Evolutionary conservation across 805 yeast genomes (phyloP).

Genomic region (Candida insectorum): DNA sequence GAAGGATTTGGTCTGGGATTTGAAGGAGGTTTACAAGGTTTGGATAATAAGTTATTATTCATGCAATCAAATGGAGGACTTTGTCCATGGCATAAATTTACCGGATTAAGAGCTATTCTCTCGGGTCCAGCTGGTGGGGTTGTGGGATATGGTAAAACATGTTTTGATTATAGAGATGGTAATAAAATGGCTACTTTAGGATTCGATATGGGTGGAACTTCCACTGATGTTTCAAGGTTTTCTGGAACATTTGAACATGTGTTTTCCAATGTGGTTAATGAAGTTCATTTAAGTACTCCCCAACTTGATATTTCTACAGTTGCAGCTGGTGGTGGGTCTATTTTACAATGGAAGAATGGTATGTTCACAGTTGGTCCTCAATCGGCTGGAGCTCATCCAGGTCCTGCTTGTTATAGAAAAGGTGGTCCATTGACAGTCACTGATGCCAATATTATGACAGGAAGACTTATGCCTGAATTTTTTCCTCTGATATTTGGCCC

Average conservation of each 20-base stretch:
- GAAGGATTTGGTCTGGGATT: constrained; percentile 31
- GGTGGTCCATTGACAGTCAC: constrained; percentile 25
- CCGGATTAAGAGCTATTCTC: constrained; percentile 79
- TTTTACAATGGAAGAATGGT: constrained; percentile 29
- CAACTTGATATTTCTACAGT: constrained; percentile 39
- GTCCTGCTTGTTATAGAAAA: constrained; percentile 34
- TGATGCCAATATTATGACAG: constrained; percentile 3
- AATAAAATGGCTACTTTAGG: constrained; percentile 25
- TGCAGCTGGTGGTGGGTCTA: constrained; percentile 42
- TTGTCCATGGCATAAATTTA: constrained; percentile 71
- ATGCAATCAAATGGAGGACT: constrained; percentile 96
- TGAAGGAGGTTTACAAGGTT: constrained; percentile 27
- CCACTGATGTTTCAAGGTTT: constrained; percentile 42
- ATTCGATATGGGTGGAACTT: constrained; percentile 40
- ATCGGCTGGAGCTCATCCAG: constrained; percentile 34
- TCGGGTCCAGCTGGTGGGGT: constrained; percentile 98
- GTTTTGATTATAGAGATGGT: constrained; percentile 39
- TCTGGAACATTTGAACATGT: constrained; percentile 56
- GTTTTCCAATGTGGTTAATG: constrained; percentile 77
- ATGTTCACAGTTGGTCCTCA: constrained; percentile 36
- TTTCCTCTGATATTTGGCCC: constrained; percentile 34
- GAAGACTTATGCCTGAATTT: constrained; percentile 9
- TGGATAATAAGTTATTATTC: constrained; percentile 60
- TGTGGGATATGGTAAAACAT: constrained; percentile 82
- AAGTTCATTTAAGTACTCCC: constrained; percentile 60